Evolutionary conservation across 208 protist species (phyloP).

Genomic region (Porcisia deanei): DNA sequence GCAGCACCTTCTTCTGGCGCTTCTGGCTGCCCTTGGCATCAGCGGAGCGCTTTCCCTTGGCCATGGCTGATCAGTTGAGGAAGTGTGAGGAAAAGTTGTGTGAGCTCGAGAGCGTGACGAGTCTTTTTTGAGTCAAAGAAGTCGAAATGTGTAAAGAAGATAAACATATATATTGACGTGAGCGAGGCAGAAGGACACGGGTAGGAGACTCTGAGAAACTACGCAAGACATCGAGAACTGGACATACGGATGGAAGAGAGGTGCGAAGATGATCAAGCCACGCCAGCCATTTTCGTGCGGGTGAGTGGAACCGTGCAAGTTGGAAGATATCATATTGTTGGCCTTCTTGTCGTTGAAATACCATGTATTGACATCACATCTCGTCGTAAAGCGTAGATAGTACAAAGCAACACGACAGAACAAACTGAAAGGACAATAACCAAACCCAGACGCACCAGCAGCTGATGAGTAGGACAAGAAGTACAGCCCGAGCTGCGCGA

Average conservation of each 20-base stretch:
- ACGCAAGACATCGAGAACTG: not conserved
- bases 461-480: not conserved
- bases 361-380: not conserved
- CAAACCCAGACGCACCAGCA: not conserved
- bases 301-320: not conserved
- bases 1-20: conserved; percentile 85
- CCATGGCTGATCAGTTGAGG: conserved; percentile 30
- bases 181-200: not conserved
- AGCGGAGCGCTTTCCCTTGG: conserved; percentile 77
- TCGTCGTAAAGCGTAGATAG: not conserved
- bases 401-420: too few species aligned
- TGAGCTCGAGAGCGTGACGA: not conserved
- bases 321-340: not conserved
- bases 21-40: conserved; percentile 75
- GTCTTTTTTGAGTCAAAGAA: not conserved
- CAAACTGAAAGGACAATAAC: not conserved
- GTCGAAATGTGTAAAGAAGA: not conserved
- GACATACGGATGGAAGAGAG: not conserved
- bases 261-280: not conserved
- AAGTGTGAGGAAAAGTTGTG: not conserved
- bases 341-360: not conserved
- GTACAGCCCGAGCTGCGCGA: not conserved
- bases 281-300: not conserved
- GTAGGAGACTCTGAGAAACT: not conserved
- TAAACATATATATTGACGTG: not conserved